Evolutionary conservation across 495 filamentous ascomycete species (phyloP), one percentile per base, ranked within the genome.

Genomic region (Tuber brumale): DNA sequence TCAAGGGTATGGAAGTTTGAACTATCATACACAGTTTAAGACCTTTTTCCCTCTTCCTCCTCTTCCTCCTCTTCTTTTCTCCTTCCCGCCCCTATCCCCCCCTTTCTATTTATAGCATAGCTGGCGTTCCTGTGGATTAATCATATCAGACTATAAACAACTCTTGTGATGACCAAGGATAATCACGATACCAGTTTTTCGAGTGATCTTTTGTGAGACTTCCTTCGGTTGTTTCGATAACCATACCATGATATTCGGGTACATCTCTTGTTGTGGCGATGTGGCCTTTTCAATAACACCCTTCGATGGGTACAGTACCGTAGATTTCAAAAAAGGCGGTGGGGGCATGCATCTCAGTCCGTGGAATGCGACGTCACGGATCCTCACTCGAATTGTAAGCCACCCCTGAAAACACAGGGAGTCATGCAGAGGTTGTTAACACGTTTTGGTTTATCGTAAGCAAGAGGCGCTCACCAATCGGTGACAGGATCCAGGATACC

Each of bases 1-100:
- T 98, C 66, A 99, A 98, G 87, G 89, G 89, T 3, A 51, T 27
- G 42, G 57, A 66, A 27, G 27, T 66, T 35, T 66, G 27, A 66
- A 35, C 27, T 35, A n/a, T n/a, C n/a, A n/a, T n/a, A 12, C 4
- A 35, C 16, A 35, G 27, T 35, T 18, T 35, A 8, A 35, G 57
- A 35, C 12, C 12, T 35, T 2, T 35, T 35, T 35, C n/a, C n/a
- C 1, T 31, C 10, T 31, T 31, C 16, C 6, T n/a, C 14, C 1
- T 6, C 1, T 66, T 66, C 31, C 3, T 39, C 5, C 5, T 23
- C 19, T 7, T 3, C 9, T n/a, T 51, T n/a, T 51, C 14, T 6
- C 8, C 5, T 66, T 66, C 31, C 3, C 0, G 8, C 0, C 14
- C 35, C 2, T 3, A 10, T 35, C 7, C 35, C 6, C 0, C 57